Percentiles rank a stretch among this genome's conserved stretches.
phyloP scores from a whole-genome alignment of 2,329 filamentous ascomycete species.

The Fusarium anthophilum region DNA sequence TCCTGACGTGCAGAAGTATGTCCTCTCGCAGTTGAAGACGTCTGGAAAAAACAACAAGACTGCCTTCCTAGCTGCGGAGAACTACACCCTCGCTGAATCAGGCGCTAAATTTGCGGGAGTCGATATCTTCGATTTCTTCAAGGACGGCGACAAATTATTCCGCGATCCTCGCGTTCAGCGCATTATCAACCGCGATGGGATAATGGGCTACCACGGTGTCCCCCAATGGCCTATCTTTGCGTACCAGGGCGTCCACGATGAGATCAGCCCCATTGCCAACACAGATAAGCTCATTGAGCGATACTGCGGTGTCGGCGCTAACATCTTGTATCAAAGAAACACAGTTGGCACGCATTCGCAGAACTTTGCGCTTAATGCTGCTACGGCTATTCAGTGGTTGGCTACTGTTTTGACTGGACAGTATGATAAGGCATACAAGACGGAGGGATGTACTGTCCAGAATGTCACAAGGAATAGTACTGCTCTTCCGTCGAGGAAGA shows the following conservation, averaged over 20 bases:
- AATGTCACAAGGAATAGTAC: conserved; percentile 35
- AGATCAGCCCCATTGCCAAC: conserved; percentile 29
- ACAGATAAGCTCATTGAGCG: conserved; percentile 30
- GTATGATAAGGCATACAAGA: conserved; percentile 14
- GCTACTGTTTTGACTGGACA: conserved; percentile 16
- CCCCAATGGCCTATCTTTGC: conserved; percentile 37
- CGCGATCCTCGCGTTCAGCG: conserved; percentile 4
- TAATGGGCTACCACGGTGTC: conserved; percentile 41
- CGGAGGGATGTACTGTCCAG: conserved; percentile 33
- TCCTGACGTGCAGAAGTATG: conserved; percentile 23
- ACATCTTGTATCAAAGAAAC: conserved; percentile 39
- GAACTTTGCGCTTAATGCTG: conserved; percentile 12
- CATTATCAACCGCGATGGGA: conserved; percentile 31
- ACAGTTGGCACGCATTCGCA: conserved; percentile 20
- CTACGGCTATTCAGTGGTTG: conserved; percentile 28
- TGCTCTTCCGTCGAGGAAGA: conserved; percentile 7
- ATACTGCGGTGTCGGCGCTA: conserved; percentile 33
- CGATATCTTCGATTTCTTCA: conserved; percentile 31
- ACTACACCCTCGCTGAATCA: conserved; percentile 11
- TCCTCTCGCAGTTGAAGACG: conserved; percentile 33
- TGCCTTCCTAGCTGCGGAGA: conserved; percentile 31
- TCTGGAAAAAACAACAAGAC: conserved; percentile 30
- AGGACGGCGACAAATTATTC: background rate
- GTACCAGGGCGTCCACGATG: conserved; percentile 32
- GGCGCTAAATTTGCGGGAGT: conserved; percentile 13